Evolutionary conservation across 805 yeast species (phyloP), one percentile per base, ranked within the genome.

Genomic region (Candida ficus): DNA sequence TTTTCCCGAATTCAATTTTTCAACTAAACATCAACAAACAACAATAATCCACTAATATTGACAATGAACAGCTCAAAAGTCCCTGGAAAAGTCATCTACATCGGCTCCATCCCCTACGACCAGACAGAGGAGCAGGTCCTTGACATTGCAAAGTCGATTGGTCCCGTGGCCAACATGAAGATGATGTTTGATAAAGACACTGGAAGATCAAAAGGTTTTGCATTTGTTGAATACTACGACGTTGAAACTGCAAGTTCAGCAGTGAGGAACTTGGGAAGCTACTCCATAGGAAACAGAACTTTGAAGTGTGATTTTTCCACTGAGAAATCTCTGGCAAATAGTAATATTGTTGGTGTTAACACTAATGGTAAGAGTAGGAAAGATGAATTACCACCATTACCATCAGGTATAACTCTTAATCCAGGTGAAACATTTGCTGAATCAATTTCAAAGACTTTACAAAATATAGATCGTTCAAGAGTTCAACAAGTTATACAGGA

Each of bases 61-160:
- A 26, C 14, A 26, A 41, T 33, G 50, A 36, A 42, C 14, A 37
- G 44, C 23, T 21, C 23, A 6, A 48, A 42, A 39, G 37, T 42
- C 6, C 65, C 67, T 13, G 59, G 66, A 7, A 60, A 62, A 43
- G 76, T 75, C 26, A 83, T 88, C 3, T 84, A 84, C 53, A 76
- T 90, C 31, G 95, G 96, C 4, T 82, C 87, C 13, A 84, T 91
- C 29, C 98, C 98, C 1, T 88, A 80, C 57, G 97, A 91, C 54
- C 88, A 85, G 56, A 85, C 96, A 0, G 98, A 91, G 58, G 95
- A 88, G 52, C 97, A 90, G 60, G 82, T 91, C n/a, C 63, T 76
- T 49, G 95, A 86, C 47, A 76, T 91, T 12, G 95, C 95, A 45
- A 70, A 73, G 42, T 80, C 95, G 2, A 93, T 87, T 2, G 98